A percentile compares a stretch with the other conserved stretches of the same genome.
These are phyloP conservation scores for Pseudocercospora musae DNA, from an alignment of 2,329 filamentous ascomycete species.

Conservation along the genomic window DNA sequence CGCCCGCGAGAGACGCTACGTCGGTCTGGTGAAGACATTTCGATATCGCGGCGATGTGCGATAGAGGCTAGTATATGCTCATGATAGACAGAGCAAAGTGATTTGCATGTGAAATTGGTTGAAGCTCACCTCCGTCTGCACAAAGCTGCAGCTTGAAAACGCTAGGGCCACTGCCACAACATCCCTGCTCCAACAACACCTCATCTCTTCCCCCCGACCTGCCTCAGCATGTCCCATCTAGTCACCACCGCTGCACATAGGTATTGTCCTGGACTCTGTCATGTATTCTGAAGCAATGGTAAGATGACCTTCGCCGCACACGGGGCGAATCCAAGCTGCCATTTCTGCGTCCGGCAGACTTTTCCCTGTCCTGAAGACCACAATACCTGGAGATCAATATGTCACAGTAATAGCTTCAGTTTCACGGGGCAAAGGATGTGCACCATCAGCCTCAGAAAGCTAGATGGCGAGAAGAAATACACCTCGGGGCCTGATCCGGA, in stretches of 20 bases:
- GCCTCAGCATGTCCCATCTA: not conserved
- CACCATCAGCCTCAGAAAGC: not conserved
- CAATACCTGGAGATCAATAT: not conserved
- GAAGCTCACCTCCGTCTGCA: not conserved
- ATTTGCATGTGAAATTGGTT: not conserved
- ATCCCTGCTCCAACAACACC: not conserved
- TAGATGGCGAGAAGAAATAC: not conserved
- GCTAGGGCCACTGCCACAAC: not conserved
- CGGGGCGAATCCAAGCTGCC: too few relatives aligned
- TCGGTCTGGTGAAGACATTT: slow-evolving; percentile 19
- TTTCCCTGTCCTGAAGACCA: too few relatives aligned
- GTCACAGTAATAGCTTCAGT: not conserved
- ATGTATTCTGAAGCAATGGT: too few relatives aligned
- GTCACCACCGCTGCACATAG: too few relatives aligned
- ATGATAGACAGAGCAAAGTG: not conserved
- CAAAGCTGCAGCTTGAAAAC: not conserved
- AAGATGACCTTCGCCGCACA: too few relatives aligned
- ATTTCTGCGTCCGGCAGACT: too few relatives aligned
- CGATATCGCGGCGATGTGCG: not conserved
- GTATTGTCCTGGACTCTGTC: too few relatives aligned
- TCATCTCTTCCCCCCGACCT: not conserved
- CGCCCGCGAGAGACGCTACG: slow-evolving; percentile 43
- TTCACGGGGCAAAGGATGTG: not conserved
- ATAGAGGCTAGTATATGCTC: not conserved
- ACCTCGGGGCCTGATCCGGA: not conserved